Percentiles rank a stretch among this genome's conserved stretches.
These are phyloP conservation scores for Pythium phragmiticola DNA, from an alignment of 352 stramenopile species.

Conservation along the genomic window DNA sequence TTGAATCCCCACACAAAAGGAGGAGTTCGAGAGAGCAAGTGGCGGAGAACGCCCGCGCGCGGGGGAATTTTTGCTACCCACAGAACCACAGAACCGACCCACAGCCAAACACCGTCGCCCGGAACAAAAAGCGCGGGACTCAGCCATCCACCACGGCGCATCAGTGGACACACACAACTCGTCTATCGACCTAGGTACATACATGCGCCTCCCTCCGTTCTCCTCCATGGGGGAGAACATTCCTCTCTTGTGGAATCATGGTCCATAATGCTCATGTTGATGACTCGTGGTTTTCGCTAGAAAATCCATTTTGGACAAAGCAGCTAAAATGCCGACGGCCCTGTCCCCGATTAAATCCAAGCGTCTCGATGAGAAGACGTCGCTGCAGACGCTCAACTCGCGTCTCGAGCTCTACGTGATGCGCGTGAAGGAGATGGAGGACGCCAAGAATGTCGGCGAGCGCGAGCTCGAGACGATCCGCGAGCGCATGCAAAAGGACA, in stretches of 20 bases:
- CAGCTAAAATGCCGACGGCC: slow-evolving; percentile 46
- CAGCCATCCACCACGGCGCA: slow-evolving; percentile 7
- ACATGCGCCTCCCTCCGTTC: neutral
- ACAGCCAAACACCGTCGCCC: neutral
- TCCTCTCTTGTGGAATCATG: neutral
- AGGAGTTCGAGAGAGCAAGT: slow-evolving; percentile 4
- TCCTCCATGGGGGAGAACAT: neutral
- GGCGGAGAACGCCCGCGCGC: slow-evolving; percentile 24
- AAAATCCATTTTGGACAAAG: slow-evolving; percentile 14
- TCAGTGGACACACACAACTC: slow-evolving; percentile 8
- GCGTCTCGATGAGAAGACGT: slow-evolving; percentile 79
- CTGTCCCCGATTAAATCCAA: slow-evolving; percentile 85
- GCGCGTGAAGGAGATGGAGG: slow-evolving; percentile 81
- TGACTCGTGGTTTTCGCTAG: neutral
- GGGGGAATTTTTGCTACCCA: slow-evolving; percentile 25
- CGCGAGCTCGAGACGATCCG: slow-evolving; percentile 79
- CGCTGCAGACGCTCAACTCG: slow-evolving; percentile 79
- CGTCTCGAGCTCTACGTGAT: slow-evolving; percentile 83
- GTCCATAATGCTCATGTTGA: neutral
- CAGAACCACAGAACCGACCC: slow-evolving; percentile 7
- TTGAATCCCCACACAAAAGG: slow-evolving; percentile 17
- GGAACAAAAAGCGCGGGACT: slow-evolving; percentile 14
- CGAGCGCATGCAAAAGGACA: slow-evolving; percentile 76
- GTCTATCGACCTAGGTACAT: slow-evolving; percentile 7
- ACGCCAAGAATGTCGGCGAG: slow-evolving; percentile 69